Percentiles rank a stretch among this genome's conserved stretches.
Conservation (phyloP, 2,329 filamentous ascomycete species). For the Apiospora sp. region DNA sequence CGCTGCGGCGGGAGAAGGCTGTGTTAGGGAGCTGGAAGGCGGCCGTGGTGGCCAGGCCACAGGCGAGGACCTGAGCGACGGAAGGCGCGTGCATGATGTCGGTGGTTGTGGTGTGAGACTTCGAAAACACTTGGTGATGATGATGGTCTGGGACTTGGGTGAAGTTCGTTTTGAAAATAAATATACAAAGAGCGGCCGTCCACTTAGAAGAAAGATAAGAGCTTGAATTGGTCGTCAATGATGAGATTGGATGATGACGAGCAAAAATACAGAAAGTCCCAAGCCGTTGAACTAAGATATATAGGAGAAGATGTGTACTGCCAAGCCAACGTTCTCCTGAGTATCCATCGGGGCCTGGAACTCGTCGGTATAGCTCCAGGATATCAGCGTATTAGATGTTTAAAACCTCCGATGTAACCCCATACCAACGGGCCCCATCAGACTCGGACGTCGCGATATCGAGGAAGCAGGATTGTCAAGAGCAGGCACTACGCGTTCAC, state of each 20-base stretch:
- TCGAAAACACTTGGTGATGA: not conserved
- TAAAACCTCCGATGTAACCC: not conserved
- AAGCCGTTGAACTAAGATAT: not conserved
- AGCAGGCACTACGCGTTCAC: not conserved
- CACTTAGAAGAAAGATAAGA: not conserved
- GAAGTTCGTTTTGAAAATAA: not conserved
- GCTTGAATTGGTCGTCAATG: not conserved
- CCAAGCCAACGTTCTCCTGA: not conserved
- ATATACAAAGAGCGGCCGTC: conserved; percentile 4
- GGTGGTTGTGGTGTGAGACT: not conserved
- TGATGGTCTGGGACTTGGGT: not conserved
- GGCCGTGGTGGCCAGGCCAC: conserved; percentile 12
- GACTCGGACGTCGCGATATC: too few relatives aligned
- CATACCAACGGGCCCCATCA: not conserved
- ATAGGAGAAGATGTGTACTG: not conserved
- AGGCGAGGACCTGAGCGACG: not conserved
- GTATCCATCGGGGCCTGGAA: not conserved
- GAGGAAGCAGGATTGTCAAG: not conserved
- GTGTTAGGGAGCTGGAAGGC: conserved; percentile 6
- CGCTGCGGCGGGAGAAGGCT: not conserved
- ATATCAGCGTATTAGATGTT: not conserved
- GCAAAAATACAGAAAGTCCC: not conserved
- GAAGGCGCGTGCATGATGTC: not conserved
- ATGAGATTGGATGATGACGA: not conserved
- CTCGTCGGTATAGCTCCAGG: not conserved